These are phyloP conservation scores for Debaryomyces sp. DNA, from an alignment of 1,139 yeast genomes.

Conservation along the genomic window DNA sequence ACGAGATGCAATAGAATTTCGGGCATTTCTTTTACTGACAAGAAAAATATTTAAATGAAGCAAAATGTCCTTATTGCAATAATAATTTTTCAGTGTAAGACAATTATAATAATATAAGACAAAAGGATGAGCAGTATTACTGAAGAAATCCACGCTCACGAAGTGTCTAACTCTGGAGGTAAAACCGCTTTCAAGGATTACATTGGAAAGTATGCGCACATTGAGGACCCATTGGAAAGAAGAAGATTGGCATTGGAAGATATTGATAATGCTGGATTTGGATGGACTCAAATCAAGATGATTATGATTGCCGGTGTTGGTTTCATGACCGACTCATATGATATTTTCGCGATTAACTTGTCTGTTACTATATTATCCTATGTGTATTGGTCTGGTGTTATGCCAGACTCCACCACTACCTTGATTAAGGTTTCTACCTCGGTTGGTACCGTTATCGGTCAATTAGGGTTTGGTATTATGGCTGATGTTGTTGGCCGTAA, in stretches of 20 bases:
- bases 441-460: conserved; percentile 94
- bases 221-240: conserved; percentile 86
- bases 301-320: conserved; percentile 93
- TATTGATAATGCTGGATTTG: conserved; percentile 81
- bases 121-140: conserved; percentile 27
- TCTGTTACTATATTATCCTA: conserved; percentile 74
- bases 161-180: conserved; percentile 57
- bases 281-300: conserved; percentile 89
- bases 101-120: not conserved
- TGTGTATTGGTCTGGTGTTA: conserved; percentile 70
- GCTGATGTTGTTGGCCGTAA: conserved; percentile 91
- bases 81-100: not conserved
- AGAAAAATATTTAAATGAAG: not conserved
- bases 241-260: conserved; percentile 87
- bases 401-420: conserved; percentile 71
- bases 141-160: conserved; percentile 16
- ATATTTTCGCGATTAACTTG: conserved; percentile 85
- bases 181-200: conserved; percentile 89
- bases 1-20: not conserved
- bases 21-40: not conserved
- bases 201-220: conserved; percentile 79
- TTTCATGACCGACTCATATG: conserved; percentile 89
- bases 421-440: conserved; percentile 86
- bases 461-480: conserved; percentile 78
- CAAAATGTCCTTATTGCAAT: not conserved